phyloP scores from a whole-genome alignment of 768 basidiomycete genomes.

The Tricholomella constricta region DNA sequence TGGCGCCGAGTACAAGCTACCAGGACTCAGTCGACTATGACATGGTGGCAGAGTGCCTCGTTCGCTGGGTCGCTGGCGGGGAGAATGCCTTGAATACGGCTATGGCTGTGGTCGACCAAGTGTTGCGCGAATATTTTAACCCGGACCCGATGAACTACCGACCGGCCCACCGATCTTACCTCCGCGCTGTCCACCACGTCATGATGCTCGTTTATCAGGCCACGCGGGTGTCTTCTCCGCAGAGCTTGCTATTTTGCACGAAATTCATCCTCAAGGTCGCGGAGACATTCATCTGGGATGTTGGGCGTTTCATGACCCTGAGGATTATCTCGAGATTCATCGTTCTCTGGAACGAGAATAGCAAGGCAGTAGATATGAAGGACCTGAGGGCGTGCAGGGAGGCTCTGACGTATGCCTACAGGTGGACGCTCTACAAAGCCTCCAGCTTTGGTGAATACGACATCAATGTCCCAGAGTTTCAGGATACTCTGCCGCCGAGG shows the following conservation, averaged over 20 bases:
- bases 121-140: slow-evolving; percentile 1
- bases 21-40: slow-evolving; percentile 3
- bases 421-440: slow-evolving; percentile 7
- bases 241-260: not conserved
- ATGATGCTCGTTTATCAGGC: slow-evolving; percentile 4
- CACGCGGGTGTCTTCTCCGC: not conserved
- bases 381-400: not conserved
- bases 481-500: not conserved
- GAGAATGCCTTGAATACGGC: not conserved
- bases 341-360: not conserved
- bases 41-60: not conserved
- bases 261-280: slow-evolving; percentile 8
- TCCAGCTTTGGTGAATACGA: slow-evolving; percentile 1
- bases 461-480: not conserved
- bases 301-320: slow-evolving; percentile 5
- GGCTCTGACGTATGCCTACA: slow-evolving; percentile 4
- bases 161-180: not conserved
- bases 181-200: not conserved
- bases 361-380: not conserved
- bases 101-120: not conserved
- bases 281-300: slow-evolving; percentile 10
- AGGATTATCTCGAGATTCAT: slow-evolving; percentile 4
- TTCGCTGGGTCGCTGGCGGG: slow-evolving; percentile 2
- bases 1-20: slow-evolving; percentile 2
- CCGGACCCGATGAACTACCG: slow-evolving; percentile 4